A percentile compares a stretch with the other conserved stretches of the same genome.
phyloP scores from a whole-genome alignment of 768 basidiomycete genomes.

The Cystofilobasidium bisporidii region DNA sequence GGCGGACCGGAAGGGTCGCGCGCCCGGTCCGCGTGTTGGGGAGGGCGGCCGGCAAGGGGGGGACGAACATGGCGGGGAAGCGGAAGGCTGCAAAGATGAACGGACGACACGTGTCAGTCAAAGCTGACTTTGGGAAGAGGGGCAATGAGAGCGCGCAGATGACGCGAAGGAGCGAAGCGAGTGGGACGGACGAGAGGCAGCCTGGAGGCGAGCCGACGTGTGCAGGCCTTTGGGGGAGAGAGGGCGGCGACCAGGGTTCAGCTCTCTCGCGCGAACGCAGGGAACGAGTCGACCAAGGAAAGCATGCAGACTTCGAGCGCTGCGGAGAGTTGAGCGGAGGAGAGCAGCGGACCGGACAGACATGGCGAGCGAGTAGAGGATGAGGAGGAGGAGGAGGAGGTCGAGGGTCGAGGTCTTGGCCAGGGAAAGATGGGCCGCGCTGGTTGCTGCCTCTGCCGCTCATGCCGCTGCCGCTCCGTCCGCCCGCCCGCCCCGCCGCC shows the following conservation, averaged over 20 bases:
- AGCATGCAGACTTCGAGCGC: background rate
- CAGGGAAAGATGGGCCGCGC: too few relatives aligned
- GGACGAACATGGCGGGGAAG: constrained; percentile 27
- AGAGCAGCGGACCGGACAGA: background rate
- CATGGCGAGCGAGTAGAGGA: background rate
- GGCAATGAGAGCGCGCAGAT: too few relatives aligned
- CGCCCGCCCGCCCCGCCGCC: too few relatives aligned
- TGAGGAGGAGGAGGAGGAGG: background rate
- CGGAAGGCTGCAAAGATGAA: constrained; percentile 9
- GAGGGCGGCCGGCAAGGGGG: background rate
- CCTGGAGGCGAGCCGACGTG: background rate
- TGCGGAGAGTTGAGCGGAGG: background rate
- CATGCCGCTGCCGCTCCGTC: too few relatives aligned
- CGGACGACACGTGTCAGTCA: background rate
- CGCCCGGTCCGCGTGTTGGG: background rate
- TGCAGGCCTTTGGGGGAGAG: background rate
- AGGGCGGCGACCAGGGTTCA: background rate
- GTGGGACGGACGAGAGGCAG: constrained; percentile 2
- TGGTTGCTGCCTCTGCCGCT: too few relatives aligned
- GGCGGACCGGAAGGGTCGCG: background rate
- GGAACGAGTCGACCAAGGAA: too few relatives aligned
- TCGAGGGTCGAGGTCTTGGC: too few relatives aligned
- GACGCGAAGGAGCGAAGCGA: too few relatives aligned
- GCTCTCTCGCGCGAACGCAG: background rate
- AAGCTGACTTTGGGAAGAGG: background rate